Evolutionary conservation across 129 eudicot species (phyloP).

Genomic region (Flaveria linearis): DNA sequence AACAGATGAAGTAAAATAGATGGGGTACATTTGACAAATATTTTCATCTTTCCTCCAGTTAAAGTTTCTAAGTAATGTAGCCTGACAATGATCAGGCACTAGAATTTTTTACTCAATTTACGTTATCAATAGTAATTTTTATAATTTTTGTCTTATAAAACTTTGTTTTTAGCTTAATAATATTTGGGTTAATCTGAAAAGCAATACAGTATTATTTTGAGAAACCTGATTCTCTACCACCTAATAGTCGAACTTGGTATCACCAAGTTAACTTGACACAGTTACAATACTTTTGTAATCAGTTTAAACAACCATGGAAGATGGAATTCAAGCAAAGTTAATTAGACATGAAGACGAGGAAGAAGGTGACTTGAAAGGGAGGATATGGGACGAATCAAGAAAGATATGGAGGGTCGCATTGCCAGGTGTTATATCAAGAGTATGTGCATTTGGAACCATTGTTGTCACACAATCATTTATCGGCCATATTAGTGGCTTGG

Average conservation of each 20-base stretch:
- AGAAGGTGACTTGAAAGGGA: conserved; percentile 42
- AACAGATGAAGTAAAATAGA: too few relatives aligned
- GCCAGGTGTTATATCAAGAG: conserved; percentile 64
- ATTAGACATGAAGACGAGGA: conserved; percentile 42
- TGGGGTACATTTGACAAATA: background rate
- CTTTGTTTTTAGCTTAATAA: background rate
- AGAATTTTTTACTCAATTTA: background rate
- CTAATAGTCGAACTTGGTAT: background rate
- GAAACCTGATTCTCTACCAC: conserved; percentile 5
- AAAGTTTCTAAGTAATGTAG: background rate
- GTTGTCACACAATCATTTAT: conserved; percentile 70
- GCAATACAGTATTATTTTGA: background rate
- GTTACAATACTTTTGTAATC: background rate
- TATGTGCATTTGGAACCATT: conserved; percentile 57
- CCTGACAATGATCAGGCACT: background rate
- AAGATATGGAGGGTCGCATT: conserved; percentile 72
- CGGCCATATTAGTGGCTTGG: conserved; percentile 58
- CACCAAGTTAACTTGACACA: background rate
- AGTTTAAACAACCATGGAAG: conserved; percentile 32
- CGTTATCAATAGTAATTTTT: background rate
- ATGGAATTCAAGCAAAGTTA: conserved; percentile 44
- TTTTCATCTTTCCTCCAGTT: background rate
- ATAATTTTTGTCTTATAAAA: background rate
- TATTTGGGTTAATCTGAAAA: conserved; percentile 11
- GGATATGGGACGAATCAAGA: conserved; percentile 60